Percentiles rank a stretch among this genome's conserved stretches.
Evolutionary conservation across 148 eudicot genomes (phyloP).

Genomic region (Gaultheria prostrata): DNA sequence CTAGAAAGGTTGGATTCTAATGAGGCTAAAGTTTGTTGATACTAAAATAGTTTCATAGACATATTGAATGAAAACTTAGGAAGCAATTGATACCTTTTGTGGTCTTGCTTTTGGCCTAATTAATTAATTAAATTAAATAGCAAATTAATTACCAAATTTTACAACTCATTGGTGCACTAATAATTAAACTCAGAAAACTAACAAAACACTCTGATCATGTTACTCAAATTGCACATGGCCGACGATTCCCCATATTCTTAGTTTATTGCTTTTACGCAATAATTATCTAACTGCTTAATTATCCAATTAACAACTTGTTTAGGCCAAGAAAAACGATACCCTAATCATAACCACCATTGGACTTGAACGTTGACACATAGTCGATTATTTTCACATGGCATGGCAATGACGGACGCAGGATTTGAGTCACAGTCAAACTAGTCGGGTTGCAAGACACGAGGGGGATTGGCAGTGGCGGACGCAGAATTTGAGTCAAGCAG

Average conservation of each 20-base stretch:
- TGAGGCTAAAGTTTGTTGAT: not conserved
- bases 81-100: not conserved
- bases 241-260: conserved; percentile 5
- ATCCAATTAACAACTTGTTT: not conserved
- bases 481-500: no score
- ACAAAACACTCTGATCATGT: conserved; percentile 1
- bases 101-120: conserved; percentile 4
- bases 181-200: not conserved
- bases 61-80: not conserved
- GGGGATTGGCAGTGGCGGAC: no score
- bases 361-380: no score
- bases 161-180: not conserved
- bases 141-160: not conserved
- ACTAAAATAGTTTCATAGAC: not conserved
- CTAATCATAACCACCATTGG: conserved; percentile 14
- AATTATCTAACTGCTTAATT: not conserved
- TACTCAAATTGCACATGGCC: conserved; percentile 13
- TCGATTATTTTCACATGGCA: not conserved
- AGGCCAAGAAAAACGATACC: not conserved
- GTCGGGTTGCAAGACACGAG: no score
- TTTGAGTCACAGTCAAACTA: no score
- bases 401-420: no score
- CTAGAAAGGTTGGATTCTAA: not conserved
- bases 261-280: not conserved
- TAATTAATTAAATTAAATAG: not conserved